Base-by-base conservation (phyloP, 2,329 filamentous ascomycete genomes). In the Alternaria consortialis region DNA sequence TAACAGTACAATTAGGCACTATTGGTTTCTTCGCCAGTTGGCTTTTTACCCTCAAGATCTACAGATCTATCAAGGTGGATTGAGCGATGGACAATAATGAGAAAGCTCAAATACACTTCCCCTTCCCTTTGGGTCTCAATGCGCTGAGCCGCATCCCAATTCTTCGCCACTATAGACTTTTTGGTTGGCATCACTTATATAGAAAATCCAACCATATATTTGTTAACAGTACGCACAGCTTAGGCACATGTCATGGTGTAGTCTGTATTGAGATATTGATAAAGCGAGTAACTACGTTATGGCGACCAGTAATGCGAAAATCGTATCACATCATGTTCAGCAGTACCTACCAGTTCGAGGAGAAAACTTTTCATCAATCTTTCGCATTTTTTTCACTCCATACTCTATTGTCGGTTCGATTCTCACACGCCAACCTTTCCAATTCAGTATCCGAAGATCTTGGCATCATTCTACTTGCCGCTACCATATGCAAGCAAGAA, bases 61-160 rank as follows among this genome's bases (percentile, higher is more conserved):
- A 99, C 79, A 84, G 88, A 25, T 97, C 94, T n/a, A 97, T 99
- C 83, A 99, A 99, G 84, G 93, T 99, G 67, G 95, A 99, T 77
- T 99, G 46, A 50, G 20, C 31, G 20, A 25, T 4, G 20, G 8
- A 11, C 32, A 36, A 15, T 27, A 37, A 32, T 50, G 46, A 8
- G n/a, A 31, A 34, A 15, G 7, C 32, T 31, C 29, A 2, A 34
- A 13, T 4, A 48, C 20, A 6, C 44, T 8, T 48, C 15, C 20
- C 20, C 17, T 34, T 48, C 42, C 13, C 17, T 48, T 34, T 12
- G 13, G 27, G 37, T n/a, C 8, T 25, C 8, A 25, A 37, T 7
- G 2, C 8, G 31, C 27, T 20, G 27, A 36, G 46, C 6, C 17
- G 32, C 11, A 25, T 12, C 9, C 46, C 31, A 50, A 8, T 25